A percentile compares a stretch with the other conserved stretches of the same genome.
Conservation (phyloP, 257 asterid genomes). For the Cynanchum wilfordii region DNA sequence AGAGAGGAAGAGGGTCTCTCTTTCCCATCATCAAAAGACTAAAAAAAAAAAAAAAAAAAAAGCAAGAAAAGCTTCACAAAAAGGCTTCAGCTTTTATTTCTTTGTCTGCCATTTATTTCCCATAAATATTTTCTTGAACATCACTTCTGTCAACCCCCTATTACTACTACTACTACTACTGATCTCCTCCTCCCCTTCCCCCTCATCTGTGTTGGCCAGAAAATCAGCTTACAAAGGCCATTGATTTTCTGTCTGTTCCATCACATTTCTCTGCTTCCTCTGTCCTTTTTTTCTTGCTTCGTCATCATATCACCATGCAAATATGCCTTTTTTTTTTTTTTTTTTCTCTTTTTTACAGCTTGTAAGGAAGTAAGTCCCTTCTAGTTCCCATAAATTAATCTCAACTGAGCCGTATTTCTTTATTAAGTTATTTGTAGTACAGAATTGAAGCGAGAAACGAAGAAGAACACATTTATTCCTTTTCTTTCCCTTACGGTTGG, state of each 20-base stretch:
- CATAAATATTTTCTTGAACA: conserved; percentile 38
- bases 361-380: background rate
- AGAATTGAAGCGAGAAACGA: background rate
- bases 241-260: conserved; percentile 26
- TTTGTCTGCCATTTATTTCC: conserved; percentile 74
- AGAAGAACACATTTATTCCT: background rate
- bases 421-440: background rate
- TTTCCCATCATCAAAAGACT: conserved; percentile 54
- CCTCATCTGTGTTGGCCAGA: conserved; percentile 24
- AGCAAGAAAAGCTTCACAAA: conserved; percentile 36
- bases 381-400: background rate
- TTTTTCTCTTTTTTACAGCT: background rate
- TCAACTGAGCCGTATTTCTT: background rate
- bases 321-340: background rate
- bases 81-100: conserved; percentile 60
- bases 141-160: conserved; percentile 25
- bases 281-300: background rate
- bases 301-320: conserved; percentile 15
- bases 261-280: conserved; percentile 12
- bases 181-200: conserved; percentile 10
- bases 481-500: background rate
- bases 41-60: conserved; percentile 31
- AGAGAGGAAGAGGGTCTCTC: conserved; percentile 21
- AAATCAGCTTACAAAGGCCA: conserved; percentile 26
- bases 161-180: too few species aligned